These are phyloP conservation scores for Hypomyces perniciosus DNA, from an alignment of 2,329 filamentous ascomycete genomes.

Conservation along the genomic window DNA sequence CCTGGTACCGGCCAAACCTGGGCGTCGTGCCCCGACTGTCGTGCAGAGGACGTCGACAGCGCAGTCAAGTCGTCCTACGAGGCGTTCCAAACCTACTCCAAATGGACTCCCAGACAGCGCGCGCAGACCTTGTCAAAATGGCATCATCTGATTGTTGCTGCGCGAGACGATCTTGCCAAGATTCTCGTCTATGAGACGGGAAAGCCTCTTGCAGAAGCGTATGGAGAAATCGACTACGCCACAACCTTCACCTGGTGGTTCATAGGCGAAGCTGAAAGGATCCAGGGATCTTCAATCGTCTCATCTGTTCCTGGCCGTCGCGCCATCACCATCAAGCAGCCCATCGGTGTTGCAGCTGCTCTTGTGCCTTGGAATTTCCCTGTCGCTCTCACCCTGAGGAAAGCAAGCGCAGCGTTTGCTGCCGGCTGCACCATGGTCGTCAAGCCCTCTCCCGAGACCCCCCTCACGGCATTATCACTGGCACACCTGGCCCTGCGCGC, in stretches of 20 bases:
- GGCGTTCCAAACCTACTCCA: constrained; percentile 34
- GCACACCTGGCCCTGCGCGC: constrained; percentile 63
- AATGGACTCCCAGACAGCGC: constrained; percentile 30
- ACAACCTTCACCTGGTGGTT: constrained; percentile 52
- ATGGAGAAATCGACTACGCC: constrained; percentile 51
- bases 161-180: constrained; percentile 33
- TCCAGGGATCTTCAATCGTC: constrained; percentile 54
- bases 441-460: constrained; percentile 69
- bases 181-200: constrained; percentile 46
- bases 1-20: constrained; percentile 46
- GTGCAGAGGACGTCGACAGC: constrained; percentile 32
- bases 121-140: constrained; percentile 31
- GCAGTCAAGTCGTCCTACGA: constrained; percentile 31
- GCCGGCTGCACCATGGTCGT: constrained; percentile 71
- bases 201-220: constrained; percentile 49
- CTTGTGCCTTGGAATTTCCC: constrained; percentile 54
- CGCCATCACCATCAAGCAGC: constrained; percentile 61
- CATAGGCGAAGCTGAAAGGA: constrained; percentile 41
- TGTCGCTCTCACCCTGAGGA: constrained; percentile 43
- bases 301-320: constrained; percentile 57
- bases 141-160: constrained; percentile 30
- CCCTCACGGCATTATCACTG: constrained; percentile 63
- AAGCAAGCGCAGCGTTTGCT: constrained; percentile 52
- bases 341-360: constrained; percentile 29
- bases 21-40: constrained; percentile 44